Evolutionary conservation across 257 asterid genomes (phyloP).

Genomic region (Solanum chilense): DNA sequence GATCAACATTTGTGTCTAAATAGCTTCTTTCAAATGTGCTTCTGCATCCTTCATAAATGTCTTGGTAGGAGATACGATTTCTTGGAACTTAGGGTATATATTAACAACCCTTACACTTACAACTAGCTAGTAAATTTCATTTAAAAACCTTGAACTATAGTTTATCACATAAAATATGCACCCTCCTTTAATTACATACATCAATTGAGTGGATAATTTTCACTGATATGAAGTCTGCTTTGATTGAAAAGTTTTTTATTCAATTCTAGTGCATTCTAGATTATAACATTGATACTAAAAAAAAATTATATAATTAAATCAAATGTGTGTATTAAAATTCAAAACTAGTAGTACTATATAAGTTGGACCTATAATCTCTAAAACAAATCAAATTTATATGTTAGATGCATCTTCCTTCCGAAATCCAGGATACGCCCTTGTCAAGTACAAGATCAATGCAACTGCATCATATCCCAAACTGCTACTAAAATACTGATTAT

Average conservation of each 20-base stretch:
- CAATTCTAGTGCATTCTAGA: background rate
- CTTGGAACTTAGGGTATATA: background rate
- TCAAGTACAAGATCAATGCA: background rate
- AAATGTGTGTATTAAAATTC: background rate
- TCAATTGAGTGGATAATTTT: background rate
- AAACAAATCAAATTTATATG: too few species aligned
- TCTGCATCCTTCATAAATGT: background rate
- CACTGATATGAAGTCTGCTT: background rate
- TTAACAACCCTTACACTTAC: background rate
- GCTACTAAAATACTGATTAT: background rate
- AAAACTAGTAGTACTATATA: background rate
- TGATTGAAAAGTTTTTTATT: background rate
- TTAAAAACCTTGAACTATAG: background rate
- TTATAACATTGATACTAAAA: too few species aligned
- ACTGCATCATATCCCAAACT: constrained; percentile 4
- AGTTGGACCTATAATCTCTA: background rate
- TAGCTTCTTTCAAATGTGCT: background rate
- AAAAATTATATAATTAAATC: too few species aligned
- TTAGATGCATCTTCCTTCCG: background rate
- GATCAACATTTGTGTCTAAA: background rate
- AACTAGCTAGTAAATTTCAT: background rate
- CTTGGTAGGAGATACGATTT: background rate
- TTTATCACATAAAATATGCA: background rate
- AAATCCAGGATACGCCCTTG: background rate
- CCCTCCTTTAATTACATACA: background rate